These are phyloP conservation scores for Wickerhamomyces sp. DNA, from an alignment of 1,139 yeast genomes.

Conservation along the genomic window DNA sequence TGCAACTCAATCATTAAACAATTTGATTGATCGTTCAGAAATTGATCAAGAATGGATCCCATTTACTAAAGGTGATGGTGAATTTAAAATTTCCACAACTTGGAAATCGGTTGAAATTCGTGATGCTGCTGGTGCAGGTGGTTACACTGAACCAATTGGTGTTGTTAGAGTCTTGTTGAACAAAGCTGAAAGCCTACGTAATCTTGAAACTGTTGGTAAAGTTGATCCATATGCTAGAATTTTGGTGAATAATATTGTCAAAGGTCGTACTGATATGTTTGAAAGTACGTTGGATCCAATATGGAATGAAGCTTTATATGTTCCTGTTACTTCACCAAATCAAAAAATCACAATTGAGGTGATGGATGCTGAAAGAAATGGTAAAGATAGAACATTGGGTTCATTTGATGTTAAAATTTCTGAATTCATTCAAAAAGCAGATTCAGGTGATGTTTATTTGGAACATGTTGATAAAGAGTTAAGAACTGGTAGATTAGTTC, in stretches of 20 bases:
- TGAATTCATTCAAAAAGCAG: constrained; percentile 58
- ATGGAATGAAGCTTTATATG: constrained; percentile 80
- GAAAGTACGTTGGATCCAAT: constrained; percentile 72
- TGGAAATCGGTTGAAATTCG: constrained; percentile 87
- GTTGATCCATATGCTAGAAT: constrained; percentile 89
- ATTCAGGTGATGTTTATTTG: constrained; percentile 58
- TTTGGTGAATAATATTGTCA: constrained; percentile 68
- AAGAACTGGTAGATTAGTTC: constrained; percentile 57
- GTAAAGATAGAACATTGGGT: constrained; percentile 84
- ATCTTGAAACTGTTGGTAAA: constrained; percentile 83
- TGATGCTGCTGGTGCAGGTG: constrained; percentile 62
- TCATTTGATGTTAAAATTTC: constrained; percentile 59
- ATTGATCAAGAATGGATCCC: constrained; percentile 78
- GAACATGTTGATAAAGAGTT: constrained; percentile 54
- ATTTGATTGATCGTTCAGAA: constrained; percentile 66
- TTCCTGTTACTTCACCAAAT: constrained; percentile 74
- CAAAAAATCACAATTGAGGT: constrained; percentile 82
- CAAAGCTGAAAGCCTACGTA: constrained; percentile 69
- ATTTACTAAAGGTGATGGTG: constrained; percentile 60
- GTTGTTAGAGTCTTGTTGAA: constrained; percentile 72
- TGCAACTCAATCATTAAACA: constrained; percentile 58
- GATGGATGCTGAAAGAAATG: constrained; percentile 79
- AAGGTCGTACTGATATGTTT: constrained; percentile 71
- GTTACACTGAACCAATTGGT: constrained; percentile 91
- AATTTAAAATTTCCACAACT: constrained; percentile 57